These are phyloP conservation scores for Arthrobotrys sinensis DNA, from an alignment of 2,329 filamentous ascomycete genomes.

Conservation along the genomic window DNA sequence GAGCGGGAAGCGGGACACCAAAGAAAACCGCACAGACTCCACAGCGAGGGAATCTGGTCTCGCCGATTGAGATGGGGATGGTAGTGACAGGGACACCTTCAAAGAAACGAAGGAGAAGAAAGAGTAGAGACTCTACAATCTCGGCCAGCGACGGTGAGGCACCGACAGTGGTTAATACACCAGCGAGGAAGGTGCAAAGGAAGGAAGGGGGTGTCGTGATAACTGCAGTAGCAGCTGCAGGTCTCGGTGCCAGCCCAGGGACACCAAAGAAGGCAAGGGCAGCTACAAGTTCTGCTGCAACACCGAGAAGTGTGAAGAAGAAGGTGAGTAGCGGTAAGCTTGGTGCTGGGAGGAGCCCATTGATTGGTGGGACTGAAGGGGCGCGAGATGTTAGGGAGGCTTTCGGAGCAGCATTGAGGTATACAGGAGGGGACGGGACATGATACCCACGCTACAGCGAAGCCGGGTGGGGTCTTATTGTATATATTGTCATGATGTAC, in stretches of 20 bases:
- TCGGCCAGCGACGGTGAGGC: constrained; percentile 62
- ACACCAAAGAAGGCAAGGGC: constrained; percentile 61
- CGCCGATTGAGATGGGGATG: constrained; percentile 61
- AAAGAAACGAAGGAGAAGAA: constrained; percentile 60
- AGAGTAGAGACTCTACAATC: constrained; percentile 63
- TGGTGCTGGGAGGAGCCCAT: constrained; percentile 37
- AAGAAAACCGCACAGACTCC: constrained; percentile 32
- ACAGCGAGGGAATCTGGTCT: constrained; percentile 51
- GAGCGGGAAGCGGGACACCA: constrained; percentile 35
- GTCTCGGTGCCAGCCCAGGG: constrained; percentile 52
- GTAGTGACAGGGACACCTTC: constrained; percentile 40
- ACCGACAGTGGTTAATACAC: constrained; percentile 57
- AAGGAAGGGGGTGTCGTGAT: constrained; percentile 45
- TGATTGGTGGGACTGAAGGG: constrained; percentile 25
- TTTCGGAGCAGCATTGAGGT: constrained; percentile 51
- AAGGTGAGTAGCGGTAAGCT: constrained; percentile 44
- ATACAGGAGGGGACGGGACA: constrained; percentile 39
- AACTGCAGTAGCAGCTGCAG: constrained; percentile 38
- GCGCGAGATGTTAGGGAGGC: constrained; percentile 36
- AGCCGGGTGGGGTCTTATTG: constrained; percentile 11
- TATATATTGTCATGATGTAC: constrained; percentile 41
- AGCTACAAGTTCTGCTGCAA: constrained; percentile 46
- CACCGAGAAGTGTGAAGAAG: constrained; percentile 62
- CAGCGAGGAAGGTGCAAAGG: constrained; percentile 60
- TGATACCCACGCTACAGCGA: constrained; percentile 5